Base-by-base conservation (phyloP, 2,329 filamentous ascomycete genomes). In the Monosporascus sp. region DNA sequence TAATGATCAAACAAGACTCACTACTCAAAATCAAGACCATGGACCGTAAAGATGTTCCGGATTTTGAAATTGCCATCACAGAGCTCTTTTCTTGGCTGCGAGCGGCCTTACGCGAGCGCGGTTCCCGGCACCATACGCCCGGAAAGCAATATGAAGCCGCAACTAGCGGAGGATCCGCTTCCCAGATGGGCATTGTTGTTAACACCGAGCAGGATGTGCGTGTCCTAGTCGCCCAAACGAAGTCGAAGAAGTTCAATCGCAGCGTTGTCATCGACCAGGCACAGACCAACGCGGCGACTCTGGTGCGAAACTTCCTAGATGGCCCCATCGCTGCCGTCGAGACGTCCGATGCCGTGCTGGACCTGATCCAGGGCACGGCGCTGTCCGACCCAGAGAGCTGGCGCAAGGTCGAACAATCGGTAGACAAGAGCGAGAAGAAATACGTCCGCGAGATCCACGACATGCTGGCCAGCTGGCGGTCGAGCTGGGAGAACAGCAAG, bases 241-340 rank as follows among this genome's bases (percentile, higher is more conserved):
- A 87, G 63, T 91, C 86, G 70, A 97, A 96, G 72, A 97, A 97
- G 74, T 89, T 88, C 58, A 97, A 96, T 71, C 85, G 93, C 51
- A 85, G 86, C 65, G 86, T 86, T 28, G 91, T 97, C 49, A 86
- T 97, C 48, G 90, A 96, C 67, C 88, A 92, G 60, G 87, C 87
- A 56, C 84, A 84, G 70, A 68, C 66, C 53, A 78, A 75, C 58
- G 78, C 77, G 5, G 78, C 82, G 31, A 82, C 81, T 52, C 77
- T 92, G 37, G 79, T 91, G 14, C 82, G 87, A 35, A 82, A 81
- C 5, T 91, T 91, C 60, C 76, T 89, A 5, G 81, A 87, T 31
- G 89, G 89, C 0, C 91, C 91, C 0, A 89, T 97, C 54, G 82
- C 89, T 9, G 93, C 92, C 1, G 87, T 97, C 50, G 93, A 97